Percentiles rank a stretch among this genome's conserved stretches.
Evolutionary conservation across 2,329 filamentous ascomycete genomes (phyloP).

Genomic region (Paramyrothecium roridum): DNA sequence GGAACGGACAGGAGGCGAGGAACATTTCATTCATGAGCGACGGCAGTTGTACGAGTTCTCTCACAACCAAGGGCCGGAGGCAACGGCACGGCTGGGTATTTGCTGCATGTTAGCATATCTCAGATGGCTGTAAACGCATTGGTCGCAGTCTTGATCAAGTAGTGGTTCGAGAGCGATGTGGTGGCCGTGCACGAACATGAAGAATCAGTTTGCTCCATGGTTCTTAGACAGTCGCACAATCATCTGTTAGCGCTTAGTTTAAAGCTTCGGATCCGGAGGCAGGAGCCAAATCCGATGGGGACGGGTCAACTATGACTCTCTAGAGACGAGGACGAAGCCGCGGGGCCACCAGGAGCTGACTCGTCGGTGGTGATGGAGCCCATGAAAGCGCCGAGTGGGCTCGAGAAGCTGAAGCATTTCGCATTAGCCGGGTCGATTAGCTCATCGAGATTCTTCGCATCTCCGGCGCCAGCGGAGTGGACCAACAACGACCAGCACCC

Average conservation of each 20-base stretch:
- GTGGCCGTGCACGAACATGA: too few relatives aligned
- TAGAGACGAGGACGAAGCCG: background rate
- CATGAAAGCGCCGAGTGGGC: too few relatives aligned
- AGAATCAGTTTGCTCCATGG: background rate
- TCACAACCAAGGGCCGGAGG: too few relatives aligned
- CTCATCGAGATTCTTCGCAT: background rate
- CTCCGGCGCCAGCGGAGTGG: background rate
- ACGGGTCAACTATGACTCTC: background rate
- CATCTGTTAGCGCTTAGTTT: background rate
- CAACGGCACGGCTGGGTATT: too few relatives aligned
- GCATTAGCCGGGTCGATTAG: background rate
- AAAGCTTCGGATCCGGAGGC: background rate
- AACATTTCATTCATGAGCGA: too few relatives aligned
- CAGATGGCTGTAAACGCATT: too few relatives aligned
- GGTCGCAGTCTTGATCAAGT: too few relatives aligned
- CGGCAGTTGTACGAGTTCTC: too few relatives aligned
- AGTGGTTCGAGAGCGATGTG: too few relatives aligned
- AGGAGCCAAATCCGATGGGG: background rate
- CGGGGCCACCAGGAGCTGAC: background rate
- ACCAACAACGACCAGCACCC: background rate
- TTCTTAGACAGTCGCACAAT: background rate
- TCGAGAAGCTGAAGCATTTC: too few relatives aligned
- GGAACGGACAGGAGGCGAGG: too few relatives aligned
- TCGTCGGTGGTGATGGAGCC: background rate
- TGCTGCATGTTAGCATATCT: too few relatives aligned